These are phyloP conservation scores for Starmerella kuoi DNA, from an alignment of 805 yeast genomes.

Conservation along the genomic window DNA sequence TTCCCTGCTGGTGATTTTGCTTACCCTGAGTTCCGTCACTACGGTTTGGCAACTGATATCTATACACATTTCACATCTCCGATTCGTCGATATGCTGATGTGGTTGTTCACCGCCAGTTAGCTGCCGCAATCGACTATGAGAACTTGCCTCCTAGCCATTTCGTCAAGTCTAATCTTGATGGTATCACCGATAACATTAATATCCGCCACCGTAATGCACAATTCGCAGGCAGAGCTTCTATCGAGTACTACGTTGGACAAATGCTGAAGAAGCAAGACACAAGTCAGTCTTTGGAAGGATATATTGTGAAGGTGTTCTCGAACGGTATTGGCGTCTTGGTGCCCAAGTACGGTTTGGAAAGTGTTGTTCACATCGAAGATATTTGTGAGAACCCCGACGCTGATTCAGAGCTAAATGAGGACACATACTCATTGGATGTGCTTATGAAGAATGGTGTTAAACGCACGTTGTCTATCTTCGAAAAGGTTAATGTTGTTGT, in stretches of 20 bases:
- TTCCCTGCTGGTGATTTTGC: constrained; percentile 84
- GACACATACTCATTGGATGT: constrained; percentile 60
- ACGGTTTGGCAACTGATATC: constrained; percentile 93
- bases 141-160: constrained; percentile 61
- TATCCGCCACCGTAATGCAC: constrained; percentile 92
- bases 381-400: constrained; percentile 45
- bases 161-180: constrained; percentile 86
- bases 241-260: constrained; percentile 97
- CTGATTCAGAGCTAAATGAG: constrained; percentile 52
- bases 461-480: constrained; percentile 51
- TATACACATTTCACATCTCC: constrained; percentile 99
- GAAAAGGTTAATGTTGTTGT: constrained; percentile 79
- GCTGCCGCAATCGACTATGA: constrained; percentile 98
- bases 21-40: constrained; percentile 86
- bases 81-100: constrained; percentile 93
- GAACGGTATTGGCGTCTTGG: constrained; percentile 88
- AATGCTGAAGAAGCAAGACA: constrained; percentile 76
- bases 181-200: constrained; percentile 78
- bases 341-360: constrained; percentile 93
- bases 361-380: constrained; percentile 76
- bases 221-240: constrained; percentile 96
- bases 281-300: constrained; percentile 56
- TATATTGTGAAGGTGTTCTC: constrained; percentile 83
- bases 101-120: constrained; percentile 91
- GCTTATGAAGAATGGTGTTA: constrained; percentile 33